Conservation (phyloP, 306 rosid genomes). For the Oxytropis ochrocephala region DNA sequence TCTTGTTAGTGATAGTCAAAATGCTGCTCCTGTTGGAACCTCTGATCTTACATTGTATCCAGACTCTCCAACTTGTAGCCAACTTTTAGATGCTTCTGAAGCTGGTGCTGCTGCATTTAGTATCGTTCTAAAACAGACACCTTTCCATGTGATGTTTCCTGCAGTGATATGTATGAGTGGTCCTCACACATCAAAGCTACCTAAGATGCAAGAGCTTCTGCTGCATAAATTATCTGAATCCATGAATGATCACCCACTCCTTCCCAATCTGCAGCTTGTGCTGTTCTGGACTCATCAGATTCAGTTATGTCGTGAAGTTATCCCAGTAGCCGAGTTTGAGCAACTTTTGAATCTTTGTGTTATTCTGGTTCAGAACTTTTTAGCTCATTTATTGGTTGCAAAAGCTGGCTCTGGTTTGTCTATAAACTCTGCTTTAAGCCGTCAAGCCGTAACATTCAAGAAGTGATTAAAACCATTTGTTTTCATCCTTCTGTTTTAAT, state of each 20-base stretch:
- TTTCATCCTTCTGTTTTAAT: constrained; percentile 54
- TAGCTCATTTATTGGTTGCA: constrained; percentile 38
- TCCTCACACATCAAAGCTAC: constrained; percentile 30
- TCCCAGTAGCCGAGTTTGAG: constrained; percentile 37
- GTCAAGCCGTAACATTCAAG: constrained; percentile 41
- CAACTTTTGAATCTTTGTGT: constrained; percentile 56
- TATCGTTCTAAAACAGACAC: constrained; percentile 55
- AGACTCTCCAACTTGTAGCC: constrained; percentile 20
- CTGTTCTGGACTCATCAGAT: constrained; percentile 68
- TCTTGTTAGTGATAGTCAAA: constrained; percentile 17
- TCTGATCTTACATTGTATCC: constrained; percentile 16
- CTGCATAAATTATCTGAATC: constrained; percentile 48
- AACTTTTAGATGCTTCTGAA: constrained; percentile 32
- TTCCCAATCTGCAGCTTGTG: constrained; percentile 53
- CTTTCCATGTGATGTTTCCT: constrained; percentile 76
- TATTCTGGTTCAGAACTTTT: constrained; percentile 36
- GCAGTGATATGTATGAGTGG: constrained; percentile 55
- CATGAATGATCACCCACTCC: constrained; percentile 25
- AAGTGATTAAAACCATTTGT: constrained; percentile 53
- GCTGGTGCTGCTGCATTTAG: constrained; percentile 49
- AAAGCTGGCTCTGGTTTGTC: constrained; percentile 26
- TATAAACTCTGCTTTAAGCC: constrained; percentile 21
- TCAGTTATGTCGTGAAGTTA: constrained; percentile 35
- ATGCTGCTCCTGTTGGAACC: constrained; percentile 18
- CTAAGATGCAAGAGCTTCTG: constrained; percentile 51